Evolutionary conservation across 768 basidiomycete species (phyloP), one percentile per base, ranked within the genome.

Genomic region (Cystobasidium ongulense): DNA sequence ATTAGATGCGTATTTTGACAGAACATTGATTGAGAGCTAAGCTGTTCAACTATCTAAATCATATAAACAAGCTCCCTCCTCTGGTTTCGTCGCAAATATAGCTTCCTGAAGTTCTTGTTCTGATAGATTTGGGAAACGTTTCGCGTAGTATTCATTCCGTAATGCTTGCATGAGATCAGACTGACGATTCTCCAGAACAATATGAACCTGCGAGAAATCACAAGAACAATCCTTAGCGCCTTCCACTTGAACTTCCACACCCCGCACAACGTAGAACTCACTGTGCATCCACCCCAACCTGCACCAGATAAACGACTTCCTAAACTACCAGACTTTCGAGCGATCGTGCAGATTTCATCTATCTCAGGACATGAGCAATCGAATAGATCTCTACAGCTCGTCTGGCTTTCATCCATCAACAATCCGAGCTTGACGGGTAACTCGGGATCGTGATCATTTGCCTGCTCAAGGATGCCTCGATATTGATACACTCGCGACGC

Each of bases 361-460:
- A 93, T 82, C 81, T 94, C 90, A 0, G 86, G 85, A 78, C 89
- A 89, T 8, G 89, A 90, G 81, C 90, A 92, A 75, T 93, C 88
- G 78, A 85, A 94, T 10, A 89, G 80, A 52, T 84, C 80, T 38
- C 85, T 78, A 80, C 91, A 92, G 78, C 87, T 88, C 54, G 81
- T 81, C 79, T 92, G 90, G 21, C 88, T 90, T 66, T 87, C 87
- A 78, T 91, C 87, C 89, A 94, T 91, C 67, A 92, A 80, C 23
- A 79, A 80, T 23, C 91, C 92, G 5, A 91, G 85, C 36, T 81
- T 81, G 25, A 74, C 54, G 25, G 75, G 41, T 36, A 75, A 35
- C 31, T 46, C 68, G 31, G 36, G 43, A 39, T 50, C 38, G 46
- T 64, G 57, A 21, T 77, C 79, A 7, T 76, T 64, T 1, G 84